These are phyloP conservation scores for Ophiostoma ulmi DNA, from an alignment of 2,329 filamentous ascomycete species.

Conservation along the genomic window DNA sequence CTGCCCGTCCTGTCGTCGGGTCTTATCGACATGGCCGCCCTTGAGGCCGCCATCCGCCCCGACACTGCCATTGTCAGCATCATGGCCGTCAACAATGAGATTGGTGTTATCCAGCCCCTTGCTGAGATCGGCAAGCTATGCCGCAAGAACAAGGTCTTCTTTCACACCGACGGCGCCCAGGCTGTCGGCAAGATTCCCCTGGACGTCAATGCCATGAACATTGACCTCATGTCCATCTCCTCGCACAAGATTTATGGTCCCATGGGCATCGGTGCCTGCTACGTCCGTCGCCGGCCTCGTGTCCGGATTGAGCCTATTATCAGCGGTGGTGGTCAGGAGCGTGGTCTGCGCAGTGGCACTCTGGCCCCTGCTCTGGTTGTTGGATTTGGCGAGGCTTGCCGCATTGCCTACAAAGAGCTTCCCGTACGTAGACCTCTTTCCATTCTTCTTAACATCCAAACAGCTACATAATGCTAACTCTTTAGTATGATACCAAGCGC, in stretches of 20 bases:
- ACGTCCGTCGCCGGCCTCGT: constrained; percentile 83
- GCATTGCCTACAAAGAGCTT: constrained; percentile 86
- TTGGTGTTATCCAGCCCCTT: constrained; percentile 95
- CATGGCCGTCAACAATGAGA: constrained; percentile 99
- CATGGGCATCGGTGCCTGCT: constrained; percentile 95
- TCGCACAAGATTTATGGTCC: constrained; percentile 98
- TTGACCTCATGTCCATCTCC: constrained; percentile 98
- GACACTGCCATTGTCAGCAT: constrained; percentile 91
- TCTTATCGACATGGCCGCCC: constrained; percentile 74
- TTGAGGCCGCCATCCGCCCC: constrained; percentile 83
- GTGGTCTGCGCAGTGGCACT: constrained; percentile 89
- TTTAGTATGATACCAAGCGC: constrained; percentile 89
- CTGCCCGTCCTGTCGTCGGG: constrained; percentile 83
- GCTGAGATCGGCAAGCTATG: constrained; percentile 91
- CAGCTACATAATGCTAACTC: constrained; percentile 9
- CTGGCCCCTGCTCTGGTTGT: constrained; percentile 83
- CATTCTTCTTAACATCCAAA: background rate
- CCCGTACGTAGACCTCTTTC: constrained; percentile 56
- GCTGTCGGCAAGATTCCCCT: constrained; percentile 98
- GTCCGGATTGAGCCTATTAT: constrained; percentile 95
- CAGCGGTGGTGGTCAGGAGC: constrained; percentile 90
- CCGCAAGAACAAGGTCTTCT: constrained; percentile 87
- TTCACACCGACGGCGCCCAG: constrained; percentile 95
- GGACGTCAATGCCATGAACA: constrained; percentile 95
- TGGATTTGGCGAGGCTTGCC: constrained; percentile 92